These are phyloP conservation scores for Daedaleopsis sinensis DNA, from an alignment of 768 basidiomycete genomes.

Conservation along the genomic window DNA sequence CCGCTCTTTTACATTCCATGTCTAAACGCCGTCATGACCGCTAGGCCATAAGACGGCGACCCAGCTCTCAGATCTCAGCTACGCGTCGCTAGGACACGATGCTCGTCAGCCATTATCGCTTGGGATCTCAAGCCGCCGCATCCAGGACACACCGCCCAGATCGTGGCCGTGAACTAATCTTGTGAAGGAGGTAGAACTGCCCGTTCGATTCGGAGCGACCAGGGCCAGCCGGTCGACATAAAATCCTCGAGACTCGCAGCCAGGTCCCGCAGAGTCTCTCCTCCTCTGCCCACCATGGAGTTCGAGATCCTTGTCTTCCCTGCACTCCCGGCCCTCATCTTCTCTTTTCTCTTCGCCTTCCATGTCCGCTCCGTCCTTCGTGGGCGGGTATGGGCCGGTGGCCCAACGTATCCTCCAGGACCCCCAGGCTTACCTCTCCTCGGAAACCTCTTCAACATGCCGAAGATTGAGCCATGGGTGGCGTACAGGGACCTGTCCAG, in stretches of 20 bases:
- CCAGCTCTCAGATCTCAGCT: no score
- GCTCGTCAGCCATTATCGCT: no score
- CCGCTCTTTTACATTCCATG: no score
- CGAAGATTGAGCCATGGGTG: slow-evolving; percentile 7
- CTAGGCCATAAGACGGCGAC: no score
- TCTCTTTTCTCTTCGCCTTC: neutral
- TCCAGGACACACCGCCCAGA: neutral
- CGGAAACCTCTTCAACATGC: slow-evolving; percentile 11
- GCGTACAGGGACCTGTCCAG: neutral
- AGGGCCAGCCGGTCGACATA: neutral
- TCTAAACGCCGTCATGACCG: no score
- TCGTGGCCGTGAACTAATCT: neutral
- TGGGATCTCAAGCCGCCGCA: no score
- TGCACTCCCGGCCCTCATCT: neutral
- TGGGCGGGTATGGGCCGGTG: neutral
- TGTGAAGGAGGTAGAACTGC: neutral
- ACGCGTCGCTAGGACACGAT: no score
- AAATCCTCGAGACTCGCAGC: neutral
- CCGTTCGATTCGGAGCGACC: neutral
- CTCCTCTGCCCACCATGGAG: neutral
- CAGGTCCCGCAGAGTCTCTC: neutral
- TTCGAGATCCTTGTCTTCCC: neutral
- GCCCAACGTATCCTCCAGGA: slow-evolving; percentile 6
- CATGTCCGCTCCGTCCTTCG: neutral
- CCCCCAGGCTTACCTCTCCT: slow-evolving; percentile 8